Percentiles rank a stretch among this genome's conserved stretches.
Evolutionary conservation across 202 grass and related monocot genomes (phyloP).

Genomic region (Thinopyrum obtusiflorum): DNA sequence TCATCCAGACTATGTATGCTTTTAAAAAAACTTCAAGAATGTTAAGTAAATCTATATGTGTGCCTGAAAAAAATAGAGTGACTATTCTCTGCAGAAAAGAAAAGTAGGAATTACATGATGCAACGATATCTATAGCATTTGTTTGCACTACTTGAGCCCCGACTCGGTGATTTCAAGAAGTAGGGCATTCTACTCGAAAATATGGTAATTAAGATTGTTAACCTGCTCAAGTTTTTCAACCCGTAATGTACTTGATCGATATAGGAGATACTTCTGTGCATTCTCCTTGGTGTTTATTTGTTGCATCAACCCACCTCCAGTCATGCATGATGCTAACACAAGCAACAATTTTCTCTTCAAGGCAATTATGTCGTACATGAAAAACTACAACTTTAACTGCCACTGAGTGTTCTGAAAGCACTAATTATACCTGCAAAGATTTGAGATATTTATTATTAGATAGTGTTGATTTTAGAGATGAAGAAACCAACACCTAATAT

Average conservation of each 20-base stretch:
- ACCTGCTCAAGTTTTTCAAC: constrained; percentile 68
- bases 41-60: too few species aligned
- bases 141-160: not conserved
- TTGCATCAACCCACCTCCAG: constrained; percentile 62
- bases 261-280: constrained; percentile 44
- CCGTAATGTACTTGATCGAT: constrained; percentile 51
- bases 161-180: not conserved
- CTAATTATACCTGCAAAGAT: too few species aligned
- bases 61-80: too few species aligned
- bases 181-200: not conserved
- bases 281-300: not conserved
- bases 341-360: constrained; percentile 74
- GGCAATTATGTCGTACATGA: constrained; percentile 56
- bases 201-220: not conserved
- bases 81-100: not conserved
- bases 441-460: too few species aligned
- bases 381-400: constrained; percentile 40
- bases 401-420: too few species aligned
- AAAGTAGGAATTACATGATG: not conserved
- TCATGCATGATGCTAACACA: constrained; percentile 59
- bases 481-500: too few species aligned
- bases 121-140: not conserved
- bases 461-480: too few species aligned
- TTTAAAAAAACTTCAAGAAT: too few species aligned
- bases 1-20: too few species aligned